Conservation (phyloP, 1,284 basidiomycete genomes). For the Agaricales sp. region DNA sequence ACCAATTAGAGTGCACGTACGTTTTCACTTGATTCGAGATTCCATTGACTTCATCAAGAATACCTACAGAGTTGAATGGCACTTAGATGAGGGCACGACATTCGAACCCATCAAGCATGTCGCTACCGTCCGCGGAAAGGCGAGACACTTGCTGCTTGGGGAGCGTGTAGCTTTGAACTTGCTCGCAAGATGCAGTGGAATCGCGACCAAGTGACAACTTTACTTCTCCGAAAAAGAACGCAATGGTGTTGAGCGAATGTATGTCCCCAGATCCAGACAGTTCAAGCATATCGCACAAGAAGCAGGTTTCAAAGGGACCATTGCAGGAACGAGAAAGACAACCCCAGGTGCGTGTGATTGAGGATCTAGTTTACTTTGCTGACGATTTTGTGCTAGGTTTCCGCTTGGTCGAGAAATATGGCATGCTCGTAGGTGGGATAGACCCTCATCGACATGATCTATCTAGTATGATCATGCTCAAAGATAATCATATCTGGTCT, state of each 20-base stretch:
- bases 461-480: constrained; percentile 99
- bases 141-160: constrained; percentile 83
- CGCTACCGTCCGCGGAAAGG: constrained; percentile 87
- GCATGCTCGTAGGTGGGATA: constrained; percentile 96
- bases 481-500: constrained; percentile 99
- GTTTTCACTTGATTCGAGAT: constrained; percentile 22
- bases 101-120: constrained; percentile 81
- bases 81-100: constrained; percentile 74
- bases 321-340: constrained; percentile 96
- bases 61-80: constrained; percentile 79
- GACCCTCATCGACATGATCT: constrained; percentile 96
- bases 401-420: constrained; percentile 96
- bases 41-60: constrained; percentile 7
- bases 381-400: constrained; percentile 49
- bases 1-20: constrained; percentile 83
- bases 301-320: constrained; percentile 79
- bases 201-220: constrained; percentile 73
- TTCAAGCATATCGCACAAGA: constrained; percentile 75
- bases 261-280: constrained; percentile 52
- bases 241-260: constrained; percentile 2
- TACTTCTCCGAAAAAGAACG: constrained; percentile 5
- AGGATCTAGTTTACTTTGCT: constrained; percentile 11
- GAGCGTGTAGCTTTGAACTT: constrained; percentile 94
- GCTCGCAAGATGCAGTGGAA: constrained; percentile 91
- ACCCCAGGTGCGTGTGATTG: constrained; percentile 67